Conservation (phyloP, 345 rosid species). For the Microcos paniculata region DNA sequence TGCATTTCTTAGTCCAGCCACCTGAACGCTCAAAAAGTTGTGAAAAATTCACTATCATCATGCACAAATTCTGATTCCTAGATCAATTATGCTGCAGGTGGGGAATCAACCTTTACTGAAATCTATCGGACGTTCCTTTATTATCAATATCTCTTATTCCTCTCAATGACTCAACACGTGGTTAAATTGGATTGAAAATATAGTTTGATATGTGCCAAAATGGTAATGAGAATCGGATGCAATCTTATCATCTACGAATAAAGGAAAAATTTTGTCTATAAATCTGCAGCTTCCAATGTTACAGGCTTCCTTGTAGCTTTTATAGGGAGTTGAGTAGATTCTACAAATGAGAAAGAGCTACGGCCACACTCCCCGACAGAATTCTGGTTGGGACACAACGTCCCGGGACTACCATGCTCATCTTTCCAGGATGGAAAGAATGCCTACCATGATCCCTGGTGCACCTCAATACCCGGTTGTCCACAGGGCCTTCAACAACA, state of each 20-base stretch:
- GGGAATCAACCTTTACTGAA: background rate
- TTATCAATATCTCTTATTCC: too few species aligned
- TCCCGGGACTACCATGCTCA: constrained; percentile 41
- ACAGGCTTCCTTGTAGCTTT: constrained; percentile 5
- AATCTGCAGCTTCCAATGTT: constrained; percentile 8
- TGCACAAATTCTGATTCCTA: constrained; percentile 1
- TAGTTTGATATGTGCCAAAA: background rate
- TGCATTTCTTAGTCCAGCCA: background rate
- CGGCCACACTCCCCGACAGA: constrained; percentile 14
- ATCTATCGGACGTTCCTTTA: background rate
- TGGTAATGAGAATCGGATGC: constrained; percentile 36
- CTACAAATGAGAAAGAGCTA: constrained; percentile 19
- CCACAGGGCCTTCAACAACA: constrained; percentile 37
- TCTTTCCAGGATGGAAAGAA: constrained; percentile 24
- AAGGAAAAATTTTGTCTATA: constrained; percentile 25
- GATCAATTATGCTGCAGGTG: constrained; percentile 1
- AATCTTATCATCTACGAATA: constrained; percentile 15
- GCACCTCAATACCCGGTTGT: constrained; percentile 45
- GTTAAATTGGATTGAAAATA: background rate
- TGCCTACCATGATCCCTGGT: constrained; percentile 30
- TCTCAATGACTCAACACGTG: background rate
- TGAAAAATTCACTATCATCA: background rate
- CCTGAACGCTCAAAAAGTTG: background rate
- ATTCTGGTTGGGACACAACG: constrained; percentile 26
- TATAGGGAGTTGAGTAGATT: background rate